Evolutionary conservation across 75 land plant species (phyloP).

Genomic region (Cryptomeria japonica): DNA sequence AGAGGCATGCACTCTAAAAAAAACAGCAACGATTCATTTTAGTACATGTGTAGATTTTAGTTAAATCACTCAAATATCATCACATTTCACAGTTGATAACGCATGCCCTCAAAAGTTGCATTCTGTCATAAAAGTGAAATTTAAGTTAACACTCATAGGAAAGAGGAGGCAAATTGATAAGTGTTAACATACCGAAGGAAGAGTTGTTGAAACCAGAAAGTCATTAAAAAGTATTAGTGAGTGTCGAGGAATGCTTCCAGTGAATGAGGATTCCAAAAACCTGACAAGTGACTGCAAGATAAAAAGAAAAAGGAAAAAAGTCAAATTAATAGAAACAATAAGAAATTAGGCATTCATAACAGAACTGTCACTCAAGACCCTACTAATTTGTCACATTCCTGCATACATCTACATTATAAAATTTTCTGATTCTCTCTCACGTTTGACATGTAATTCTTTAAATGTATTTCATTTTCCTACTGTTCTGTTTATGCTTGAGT

Average conservation of each 20-base stretch:
- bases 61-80: not conserved
- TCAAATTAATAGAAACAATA: not conserved
- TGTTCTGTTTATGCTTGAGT: not conserved
- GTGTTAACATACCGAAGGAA: slow-evolving; percentile 72
- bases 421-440: not conserved
- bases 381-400: not conserved
- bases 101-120: not conserved
- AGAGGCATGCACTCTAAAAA: not conserved
- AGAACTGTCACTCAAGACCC: not conserved
- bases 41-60: not conserved
- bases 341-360: not conserved
- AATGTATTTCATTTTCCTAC: not conserved
- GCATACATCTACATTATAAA: not conserved
- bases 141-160: not conserved
- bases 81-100: not conserved
- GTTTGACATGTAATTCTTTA: not conserved
- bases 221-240: slow-evolving; percentile 83
- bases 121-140: not conserved
- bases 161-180: slow-evolving; percentile 1
- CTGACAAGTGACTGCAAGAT: slow-evolving; percentile 76
- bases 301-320: not conserved
- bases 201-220: slow-evolving; percentile 80
- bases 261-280: slow-evolving; percentile 70
- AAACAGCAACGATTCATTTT: not conserved
- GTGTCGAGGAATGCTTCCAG: slow-evolving; percentile 47